Base-by-base conservation (phyloP, 257 asterid species). In the Rhazya stricta region DNA sequence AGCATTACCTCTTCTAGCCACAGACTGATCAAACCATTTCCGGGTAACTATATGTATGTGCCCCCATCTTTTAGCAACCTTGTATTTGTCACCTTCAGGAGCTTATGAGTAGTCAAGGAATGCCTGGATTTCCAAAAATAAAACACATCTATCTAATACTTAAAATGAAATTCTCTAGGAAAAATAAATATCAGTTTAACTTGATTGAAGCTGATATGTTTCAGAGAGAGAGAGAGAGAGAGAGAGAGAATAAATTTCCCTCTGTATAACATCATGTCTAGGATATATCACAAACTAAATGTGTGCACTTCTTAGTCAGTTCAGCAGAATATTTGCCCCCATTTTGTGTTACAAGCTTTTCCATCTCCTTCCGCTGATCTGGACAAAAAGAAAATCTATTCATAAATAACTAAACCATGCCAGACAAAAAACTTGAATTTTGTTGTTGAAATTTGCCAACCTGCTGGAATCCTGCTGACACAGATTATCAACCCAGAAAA, bases 321-420 rank as follows among this genome's bases (percentile, higher is more conserved):
- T 92, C 93, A 79, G 94, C 94, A 71, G 98, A 87, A 86, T 95
- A 95, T 84, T 84, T 88, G 81, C 99, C 99, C 66, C 96, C 96
- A 86, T 91, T 91, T 83, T 95, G 90, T 72, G 75, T 53, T 70
- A 86, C 80, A 80, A 88, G 89, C 84, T 86, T 89, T 90, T 88
- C 97, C 84, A 95, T 79, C 80, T 89, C 90, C 86, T 81, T 87
- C 50, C 97, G 86, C 81, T 89, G 98, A 87, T 89, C 97, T 95
- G 81, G 67, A 69, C 51, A 76, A 41, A 56, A 50, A 77, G 9
- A 48, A 77, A 71, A 36, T 74, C 13, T 29, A 53, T 73, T 39
- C 72, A 43, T 30, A 69, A 63, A 36, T 48, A 65, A 77, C 60
- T 57, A 69, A 34, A 75, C 39, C 76, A 74, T 34, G 6, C 73